phyloP scores from a whole-genome alignment of 2,329 filamentous ascomycete species.

The Diaporthe vexans region DNA sequence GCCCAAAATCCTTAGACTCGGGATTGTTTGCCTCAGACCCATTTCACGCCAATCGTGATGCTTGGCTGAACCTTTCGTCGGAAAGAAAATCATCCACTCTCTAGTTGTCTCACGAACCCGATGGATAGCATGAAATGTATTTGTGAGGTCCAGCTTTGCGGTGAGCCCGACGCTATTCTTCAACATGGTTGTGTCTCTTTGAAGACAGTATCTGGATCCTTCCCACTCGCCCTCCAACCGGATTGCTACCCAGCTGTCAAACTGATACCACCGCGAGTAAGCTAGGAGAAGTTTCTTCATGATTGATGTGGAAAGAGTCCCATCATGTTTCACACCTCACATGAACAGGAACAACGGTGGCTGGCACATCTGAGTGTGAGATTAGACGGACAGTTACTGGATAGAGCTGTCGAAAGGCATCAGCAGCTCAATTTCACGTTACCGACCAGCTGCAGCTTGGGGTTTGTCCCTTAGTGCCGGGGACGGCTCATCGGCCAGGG shows the following conservation, averaged over 20 bases:
- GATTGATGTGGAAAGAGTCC: not conserved
- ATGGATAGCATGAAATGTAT: not conserved
- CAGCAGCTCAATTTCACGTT: not conserved
- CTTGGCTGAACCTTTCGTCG: not conserved
- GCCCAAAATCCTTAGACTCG: too few relatives aligned
- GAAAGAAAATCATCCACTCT: not conserved
- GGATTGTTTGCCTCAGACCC: too few relatives aligned
- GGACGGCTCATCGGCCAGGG: not conserved
- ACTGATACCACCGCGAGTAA: too few relatives aligned
- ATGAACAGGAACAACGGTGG: not conserved
- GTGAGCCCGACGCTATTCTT: accelerated
- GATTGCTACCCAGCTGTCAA: not conserved
- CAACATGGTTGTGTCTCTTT: not conserved
- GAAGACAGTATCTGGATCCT: not conserved
- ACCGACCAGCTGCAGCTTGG: not conserved
- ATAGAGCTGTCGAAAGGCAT: not conserved
- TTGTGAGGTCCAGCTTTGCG: too few relatives aligned
- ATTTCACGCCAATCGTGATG: not conserved
- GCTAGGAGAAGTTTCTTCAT: not conserved
- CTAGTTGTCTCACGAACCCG: too few relatives aligned
- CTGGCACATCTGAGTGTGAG: too few relatives aligned
- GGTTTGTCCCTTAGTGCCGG: too few relatives aligned
- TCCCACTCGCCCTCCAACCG: too few relatives aligned
- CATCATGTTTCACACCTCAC: not conserved
- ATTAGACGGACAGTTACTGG: not conserved